A percentile compares a stretch with the other conserved stretches of the same genome.
These are phyloP conservation scores for Escovopsis weberi DNA, from an alignment of 2,329 filamentous ascomycete genomes.

Conservation along the genomic window DNA sequence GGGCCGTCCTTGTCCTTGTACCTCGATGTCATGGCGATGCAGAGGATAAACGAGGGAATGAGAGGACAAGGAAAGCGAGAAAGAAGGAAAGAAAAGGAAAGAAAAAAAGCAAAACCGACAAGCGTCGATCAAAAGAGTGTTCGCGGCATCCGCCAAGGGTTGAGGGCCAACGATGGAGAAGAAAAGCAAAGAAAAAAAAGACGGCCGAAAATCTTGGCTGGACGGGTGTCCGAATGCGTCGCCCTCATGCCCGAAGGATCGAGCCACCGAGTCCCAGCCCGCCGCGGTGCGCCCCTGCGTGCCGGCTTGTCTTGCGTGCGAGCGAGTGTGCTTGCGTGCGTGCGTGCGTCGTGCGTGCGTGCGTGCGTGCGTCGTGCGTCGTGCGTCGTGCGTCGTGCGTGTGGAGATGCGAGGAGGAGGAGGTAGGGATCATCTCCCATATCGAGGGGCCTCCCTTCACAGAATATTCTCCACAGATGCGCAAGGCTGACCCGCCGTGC, in stretches of 20 bases:
- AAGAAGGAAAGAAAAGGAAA: constrained; percentile 2
- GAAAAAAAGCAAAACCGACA: constrained; percentile 6
- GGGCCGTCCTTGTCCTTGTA: constrained; percentile 50
- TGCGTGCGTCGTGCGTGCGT: too few relatives aligned
- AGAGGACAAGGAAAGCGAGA: too few relatives aligned
- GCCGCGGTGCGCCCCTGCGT: background rate
- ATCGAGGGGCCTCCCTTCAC: too few relatives aligned
- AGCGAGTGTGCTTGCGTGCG: too few relatives aligned
- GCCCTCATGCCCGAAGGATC: constrained; percentile 5
- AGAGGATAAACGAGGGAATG: background rate
- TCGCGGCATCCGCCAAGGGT: constrained; percentile 16
- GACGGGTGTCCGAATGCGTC: constrained; percentile 7
- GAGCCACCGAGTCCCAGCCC: background rate
- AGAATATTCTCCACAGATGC: background rate
- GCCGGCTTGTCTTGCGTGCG: background rate
- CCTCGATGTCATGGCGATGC: constrained; percentile 22
- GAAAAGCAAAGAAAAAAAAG: background rate
- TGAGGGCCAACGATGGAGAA: constrained; percentile 3
- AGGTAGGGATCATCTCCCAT: background rate
- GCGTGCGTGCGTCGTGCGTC: too few relatives aligned
- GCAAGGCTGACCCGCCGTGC: too few relatives aligned
- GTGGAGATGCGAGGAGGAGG: background rate
- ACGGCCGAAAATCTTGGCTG: background rate
- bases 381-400: too few relatives aligned
- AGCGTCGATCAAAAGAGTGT: constrained; percentile 15